Evolutionary conservation across 331 rosid species (phyloP), one percentile per base, ranked within the genome.

Genomic region (Malus hybrid): DNA sequence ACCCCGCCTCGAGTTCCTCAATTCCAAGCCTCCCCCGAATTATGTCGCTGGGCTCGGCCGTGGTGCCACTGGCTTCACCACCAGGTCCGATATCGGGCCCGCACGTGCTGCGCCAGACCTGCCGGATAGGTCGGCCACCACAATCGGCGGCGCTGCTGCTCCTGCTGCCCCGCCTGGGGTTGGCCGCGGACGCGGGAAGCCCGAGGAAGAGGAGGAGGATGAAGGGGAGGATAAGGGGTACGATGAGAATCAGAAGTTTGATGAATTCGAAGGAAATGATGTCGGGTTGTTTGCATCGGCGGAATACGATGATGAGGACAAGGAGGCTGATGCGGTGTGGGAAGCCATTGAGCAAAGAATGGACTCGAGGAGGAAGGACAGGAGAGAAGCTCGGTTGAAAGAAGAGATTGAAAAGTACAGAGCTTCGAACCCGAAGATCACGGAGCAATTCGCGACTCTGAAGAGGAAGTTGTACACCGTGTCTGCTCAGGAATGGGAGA

Each of bases 291-390:
- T 92, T 11, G 97, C 97, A 4, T 88, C 93, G 1, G 96, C 93
- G 7, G 96, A 92, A 50, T 92, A 92, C 4, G 97, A 92, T 57
- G 97, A 92, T 42, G 97, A 92, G n/a, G 97, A 92, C 69, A 92
- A 87, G 79, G 93, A 92, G 79, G 96, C 96, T 6, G 96, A 92
- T 83, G 93, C 96, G 5, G 97, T 90, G 57, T 92, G 97, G 97
- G 97, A 92, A 50, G 96, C 82, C 0, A 87, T 92, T 20, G 97
- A 92, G 48, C 73, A 85, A 84, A 86, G 97, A 66, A 92, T 92
- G 97, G 97, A 92, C 80, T 92, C 92, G 10, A 80, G 96, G 81
- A 87, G 97, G 77, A 92, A 92, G 80, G 97, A 92, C 62, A 73
- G 93, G 44, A 85, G 96, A 73, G 97, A 92, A 54, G 97, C 96